These are phyloP conservation scores for Apiotrichum akiyoshidainum DNA, from an alignment of 1,284 basidiomycete genomes.

Conservation along the genomic window DNA sequence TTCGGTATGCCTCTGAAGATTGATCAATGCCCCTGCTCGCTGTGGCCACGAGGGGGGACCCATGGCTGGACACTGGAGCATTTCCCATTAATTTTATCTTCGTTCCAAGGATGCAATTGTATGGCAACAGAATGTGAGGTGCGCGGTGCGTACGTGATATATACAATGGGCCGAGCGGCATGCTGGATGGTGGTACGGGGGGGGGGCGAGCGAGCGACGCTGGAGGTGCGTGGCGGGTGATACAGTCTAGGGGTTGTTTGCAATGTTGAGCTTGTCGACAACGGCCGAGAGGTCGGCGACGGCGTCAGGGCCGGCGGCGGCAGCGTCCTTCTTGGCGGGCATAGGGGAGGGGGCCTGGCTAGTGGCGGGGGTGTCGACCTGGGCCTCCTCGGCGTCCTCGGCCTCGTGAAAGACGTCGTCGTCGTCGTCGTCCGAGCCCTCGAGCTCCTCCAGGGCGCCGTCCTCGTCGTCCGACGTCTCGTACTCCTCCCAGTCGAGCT, in stretches of 20 bases:
- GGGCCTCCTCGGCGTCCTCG: background rate
- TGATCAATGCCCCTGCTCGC: too few relatives aligned
- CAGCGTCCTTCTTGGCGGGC: background rate
- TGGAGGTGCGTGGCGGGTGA: background rate
- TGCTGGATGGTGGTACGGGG: background rate
- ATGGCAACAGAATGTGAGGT: background rate
- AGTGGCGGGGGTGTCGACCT: constrained; percentile 11
- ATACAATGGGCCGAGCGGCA: too few relatives aligned
- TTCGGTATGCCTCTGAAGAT: too few relatives aligned
- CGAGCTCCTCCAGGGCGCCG: constrained; percentile 52
- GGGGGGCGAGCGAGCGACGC: background rate
- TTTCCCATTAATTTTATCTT: background rate
- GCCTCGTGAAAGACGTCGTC: constrained; percentile 17
- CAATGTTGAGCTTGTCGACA: background rate
- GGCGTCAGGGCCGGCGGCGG: background rate
- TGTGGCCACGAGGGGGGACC: too few relatives aligned
- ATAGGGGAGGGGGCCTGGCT: constrained; percentile 3
- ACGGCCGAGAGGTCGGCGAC: background rate
- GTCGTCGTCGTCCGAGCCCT: constrained; percentile 25
- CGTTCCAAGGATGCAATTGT: background rate
- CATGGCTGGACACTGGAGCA: background rate
- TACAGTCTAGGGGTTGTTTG: background rate
- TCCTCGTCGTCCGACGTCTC: constrained; percentile 45
- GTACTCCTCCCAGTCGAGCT: constrained; percentile 53
- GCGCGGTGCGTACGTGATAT: background rate